phyloP scores from a whole-genome alignment of 2,329 filamentous ascomycete genomes.

The Zalaria sp. region DNA sequence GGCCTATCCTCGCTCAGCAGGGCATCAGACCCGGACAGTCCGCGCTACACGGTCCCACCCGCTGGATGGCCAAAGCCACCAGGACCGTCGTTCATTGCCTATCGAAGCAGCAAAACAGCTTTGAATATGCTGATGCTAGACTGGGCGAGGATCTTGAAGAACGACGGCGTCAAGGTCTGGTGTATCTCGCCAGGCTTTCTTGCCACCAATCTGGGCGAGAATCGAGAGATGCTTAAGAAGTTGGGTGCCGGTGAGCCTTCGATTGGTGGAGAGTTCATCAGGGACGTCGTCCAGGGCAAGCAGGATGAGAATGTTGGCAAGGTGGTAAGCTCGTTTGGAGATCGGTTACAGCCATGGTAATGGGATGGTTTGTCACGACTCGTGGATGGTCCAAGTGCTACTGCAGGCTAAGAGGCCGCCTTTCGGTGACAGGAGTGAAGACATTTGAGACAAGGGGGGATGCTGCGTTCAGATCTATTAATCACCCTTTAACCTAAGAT shows the following conservation, averaged over 20 bases:
- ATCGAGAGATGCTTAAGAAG: conserved; percentile 15
- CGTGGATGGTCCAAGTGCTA: no score
- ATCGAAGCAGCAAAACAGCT: conserved; percentile 30
- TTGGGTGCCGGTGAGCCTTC: conserved; percentile 24
- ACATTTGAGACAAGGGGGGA: no score
- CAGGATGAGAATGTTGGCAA: conserved; percentile 24
- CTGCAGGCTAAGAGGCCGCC: no score
- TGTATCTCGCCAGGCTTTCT: conserved; percentile 31
- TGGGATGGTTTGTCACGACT: background rate
- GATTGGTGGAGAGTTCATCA: conserved; percentile 22
- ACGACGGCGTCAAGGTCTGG: conserved; percentile 35
- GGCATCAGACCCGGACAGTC: conserved; percentile 13
- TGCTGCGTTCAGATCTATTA: no score
- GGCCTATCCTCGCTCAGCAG: conserved; percentile 27
- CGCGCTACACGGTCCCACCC: conserved; percentile 9
- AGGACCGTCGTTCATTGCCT: conserved; percentile 15
- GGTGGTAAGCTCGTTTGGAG: conserved; percentile 14
- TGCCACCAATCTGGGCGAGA: conserved; percentile 27
- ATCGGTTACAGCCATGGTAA: conserved; percentile 25
- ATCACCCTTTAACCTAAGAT: conserved; percentile 9
- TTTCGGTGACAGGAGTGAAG: no score
- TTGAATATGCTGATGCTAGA: conserved; percentile 37
- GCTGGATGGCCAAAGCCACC: conserved; percentile 34
- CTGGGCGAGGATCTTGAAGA: conserved; percentile 27
- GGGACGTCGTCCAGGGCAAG: conserved; percentile 24